Conservation (phyloP, 345 rosid species). For the Eucalyptus marginata region DNA sequence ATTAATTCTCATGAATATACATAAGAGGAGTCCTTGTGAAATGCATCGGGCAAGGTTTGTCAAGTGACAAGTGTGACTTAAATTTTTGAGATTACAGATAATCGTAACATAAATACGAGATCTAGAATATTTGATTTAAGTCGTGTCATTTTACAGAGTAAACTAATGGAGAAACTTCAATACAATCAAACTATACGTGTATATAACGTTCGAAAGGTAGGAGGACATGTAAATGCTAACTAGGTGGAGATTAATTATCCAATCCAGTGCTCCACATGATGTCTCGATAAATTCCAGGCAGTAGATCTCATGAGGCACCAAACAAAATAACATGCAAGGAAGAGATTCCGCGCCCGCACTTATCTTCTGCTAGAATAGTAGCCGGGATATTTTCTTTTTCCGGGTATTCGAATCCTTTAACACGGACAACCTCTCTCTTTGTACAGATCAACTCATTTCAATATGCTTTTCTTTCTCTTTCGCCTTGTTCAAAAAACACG, state of each 20-base stretch:
- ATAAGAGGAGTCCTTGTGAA: neutral
- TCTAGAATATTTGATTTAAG: neutral
- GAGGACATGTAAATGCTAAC: neutral
- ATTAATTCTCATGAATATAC: neutral
- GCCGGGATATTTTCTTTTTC: neutral
- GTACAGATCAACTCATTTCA: neutral
- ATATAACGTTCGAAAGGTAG: neutral
- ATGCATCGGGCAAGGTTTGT: neutral
- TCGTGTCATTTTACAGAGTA: accelerated
- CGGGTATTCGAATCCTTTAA: neutral
- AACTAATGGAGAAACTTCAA: neutral
- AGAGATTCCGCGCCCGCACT: neutral
- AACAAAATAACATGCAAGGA: neutral
- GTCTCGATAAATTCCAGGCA: neutral
- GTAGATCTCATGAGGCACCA: neutral
- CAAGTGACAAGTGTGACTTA: neutral
- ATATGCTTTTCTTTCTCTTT: neutral
- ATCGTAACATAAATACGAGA: too few species aligned
- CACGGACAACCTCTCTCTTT: neutral
- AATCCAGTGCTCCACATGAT: neutral
- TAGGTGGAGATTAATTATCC: neutral
- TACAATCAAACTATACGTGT: neutral
- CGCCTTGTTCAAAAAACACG: neutral
- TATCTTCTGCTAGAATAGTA: neutral
- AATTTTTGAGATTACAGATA: too few species aligned